These are phyloP conservation scores for Tulasnella sp. DNA, from an alignment of 768 basidiomycete species.

Conservation along the genomic window DNA sequence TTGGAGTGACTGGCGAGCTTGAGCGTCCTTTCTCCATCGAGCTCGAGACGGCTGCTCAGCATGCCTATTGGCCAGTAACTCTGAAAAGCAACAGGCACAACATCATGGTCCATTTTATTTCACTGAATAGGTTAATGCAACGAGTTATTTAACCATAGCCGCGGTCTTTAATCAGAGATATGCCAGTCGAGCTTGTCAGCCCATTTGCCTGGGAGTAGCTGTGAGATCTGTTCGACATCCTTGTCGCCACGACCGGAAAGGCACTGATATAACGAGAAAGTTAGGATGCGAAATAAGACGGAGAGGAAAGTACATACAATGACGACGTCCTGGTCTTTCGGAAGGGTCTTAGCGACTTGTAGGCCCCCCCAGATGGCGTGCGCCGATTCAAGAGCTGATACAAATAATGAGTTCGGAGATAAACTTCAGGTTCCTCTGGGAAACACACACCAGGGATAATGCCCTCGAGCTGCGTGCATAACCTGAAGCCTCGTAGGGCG, in stretches of 20 bases:
- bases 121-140: not conserved
- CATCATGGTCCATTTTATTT: not conserved
- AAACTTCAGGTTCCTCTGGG: not conserved
- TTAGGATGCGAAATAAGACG: conserved; percentile 1
- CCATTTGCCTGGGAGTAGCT: conserved; percentile 89
- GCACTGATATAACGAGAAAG: conserved; percentile 49
- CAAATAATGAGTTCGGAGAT: not conserved
- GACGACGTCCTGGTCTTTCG: conserved; percentile 82
- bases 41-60: no score
- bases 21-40: no score
- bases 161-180: conserved; percentile 37
- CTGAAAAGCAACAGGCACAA: not conserved
- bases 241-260: conserved; percentile 95
- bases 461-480: conserved; percentile 89
- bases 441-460: conserved; percentile 79
- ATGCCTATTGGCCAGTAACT: no score
- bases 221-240: conserved; percentile 95
- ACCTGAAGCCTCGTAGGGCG: conserved; percentile 85
- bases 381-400: conserved; percentile 81
- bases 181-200: conserved; percentile 93
- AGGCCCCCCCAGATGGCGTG: conserved; percentile 95
- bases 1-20: no score
- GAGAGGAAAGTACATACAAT: conserved; percentile 56
- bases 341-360: conserved; percentile 73
- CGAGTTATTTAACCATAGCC: not conserved